A percentile compares a stretch with the other conserved stretches of the same genome.
Conservation (phyloP, 768 basidiomycete genomes). For the Hericium rajendrae region DNA sequence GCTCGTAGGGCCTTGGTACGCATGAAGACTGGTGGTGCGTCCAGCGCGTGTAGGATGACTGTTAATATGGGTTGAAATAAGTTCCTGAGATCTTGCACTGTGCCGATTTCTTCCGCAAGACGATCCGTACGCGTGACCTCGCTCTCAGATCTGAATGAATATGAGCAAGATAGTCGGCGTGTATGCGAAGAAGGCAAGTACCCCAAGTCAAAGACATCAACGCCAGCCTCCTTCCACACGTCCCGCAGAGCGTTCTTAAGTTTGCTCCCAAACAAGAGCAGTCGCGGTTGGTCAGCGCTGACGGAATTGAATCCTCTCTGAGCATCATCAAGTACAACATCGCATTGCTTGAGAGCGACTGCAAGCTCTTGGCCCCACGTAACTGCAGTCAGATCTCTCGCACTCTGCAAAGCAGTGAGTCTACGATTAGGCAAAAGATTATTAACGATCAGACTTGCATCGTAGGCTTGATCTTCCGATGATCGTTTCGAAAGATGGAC, state of each 20-base stretch:
- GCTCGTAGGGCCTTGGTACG: constrained; percentile 90
- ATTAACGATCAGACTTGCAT: constrained; percentile 32
- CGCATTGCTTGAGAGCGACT: constrained; percentile 49
- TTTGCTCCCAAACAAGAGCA: constrained; percentile 42
- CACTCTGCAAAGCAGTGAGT: constrained; percentile 43
- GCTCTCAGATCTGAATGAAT: constrained; percentile 48
- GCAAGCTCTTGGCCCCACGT: constrained; percentile 80
- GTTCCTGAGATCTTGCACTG: constrained; percentile 61
- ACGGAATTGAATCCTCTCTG: constrained; percentile 27
- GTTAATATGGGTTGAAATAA: constrained; percentile 81
- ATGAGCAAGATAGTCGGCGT: not conserved
- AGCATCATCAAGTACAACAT: constrained; percentile 37
- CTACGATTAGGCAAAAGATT: not conserved
- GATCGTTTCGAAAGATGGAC: constrained; percentile 62
- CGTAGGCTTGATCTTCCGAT: constrained; percentile 71
- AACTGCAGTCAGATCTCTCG: constrained; percentile 71
- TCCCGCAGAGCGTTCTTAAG: constrained; percentile 56
- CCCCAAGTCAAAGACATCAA: constrained; percentile 80
- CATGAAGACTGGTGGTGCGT: constrained; percentile 83
- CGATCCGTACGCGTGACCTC: constrained; percentile 60
- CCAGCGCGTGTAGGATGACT: constrained; percentile 68
- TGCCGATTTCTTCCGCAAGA: constrained; percentile 67
- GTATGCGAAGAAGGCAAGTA: constrained; percentile 24
- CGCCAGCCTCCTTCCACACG: constrained; percentile 61
- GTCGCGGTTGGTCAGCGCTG: constrained; percentile 19